phyloP scores from a whole-genome alignment of 495 filamentous ascomycete species.

The Aspergillus homomorphus region DNA sequence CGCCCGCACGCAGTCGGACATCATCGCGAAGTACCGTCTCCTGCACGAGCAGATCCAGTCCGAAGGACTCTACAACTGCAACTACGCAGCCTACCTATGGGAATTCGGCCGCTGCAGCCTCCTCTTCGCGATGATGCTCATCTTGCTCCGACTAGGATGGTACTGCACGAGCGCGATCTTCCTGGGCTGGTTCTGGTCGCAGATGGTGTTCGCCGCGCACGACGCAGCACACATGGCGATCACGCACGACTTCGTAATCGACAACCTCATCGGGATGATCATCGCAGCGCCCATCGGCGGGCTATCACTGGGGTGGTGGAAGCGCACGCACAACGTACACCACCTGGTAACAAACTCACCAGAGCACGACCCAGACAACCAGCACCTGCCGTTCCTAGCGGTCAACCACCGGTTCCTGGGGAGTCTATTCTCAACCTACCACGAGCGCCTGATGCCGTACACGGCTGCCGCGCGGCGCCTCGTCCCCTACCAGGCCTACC shows the following conservation, averaged over 20 bases:
- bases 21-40: slow-evolving; percentile 69
- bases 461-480: slow-evolving; percentile 64
- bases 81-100: slow-evolving; percentile 71
- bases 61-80: slow-evolving; percentile 74
- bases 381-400: slow-evolving; percentile 85
- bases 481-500: slow-evolving; percentile 65
- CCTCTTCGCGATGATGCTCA: slow-evolving; percentile 53
- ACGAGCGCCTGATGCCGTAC: slow-evolving; percentile 72
- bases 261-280: slow-evolving; percentile 76
- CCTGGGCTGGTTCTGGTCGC: slow-evolving; percentile 79
- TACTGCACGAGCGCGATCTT: slow-evolving; percentile 64
- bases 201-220: slow-evolving; percentile 80
- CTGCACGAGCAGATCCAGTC: slow-evolving; percentile 63
- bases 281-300: slow-evolving; percentile 80
- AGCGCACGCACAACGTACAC: slow-evolving; percentile 86
- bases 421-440: slow-evolving; percentile 69
- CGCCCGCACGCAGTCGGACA: slow-evolving; percentile 60
- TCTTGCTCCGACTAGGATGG: slow-evolving; percentile 60
- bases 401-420: slow-evolving; percentile 72
- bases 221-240: slow-evolving; percentile 90
- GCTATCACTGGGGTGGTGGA: slow-evolving; percentile 84
- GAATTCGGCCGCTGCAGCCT: slow-evolving; percentile 63
- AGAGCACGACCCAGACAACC: slow-evolving; percentile 87
- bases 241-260: slow-evolving; percentile 70
- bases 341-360: slow-evolving; percentile 87